These are phyloP conservation scores for Podospora appendiculata DNA, from an alignment of 495 filamentous ascomycete genomes.

Conservation along the genomic window DNA sequence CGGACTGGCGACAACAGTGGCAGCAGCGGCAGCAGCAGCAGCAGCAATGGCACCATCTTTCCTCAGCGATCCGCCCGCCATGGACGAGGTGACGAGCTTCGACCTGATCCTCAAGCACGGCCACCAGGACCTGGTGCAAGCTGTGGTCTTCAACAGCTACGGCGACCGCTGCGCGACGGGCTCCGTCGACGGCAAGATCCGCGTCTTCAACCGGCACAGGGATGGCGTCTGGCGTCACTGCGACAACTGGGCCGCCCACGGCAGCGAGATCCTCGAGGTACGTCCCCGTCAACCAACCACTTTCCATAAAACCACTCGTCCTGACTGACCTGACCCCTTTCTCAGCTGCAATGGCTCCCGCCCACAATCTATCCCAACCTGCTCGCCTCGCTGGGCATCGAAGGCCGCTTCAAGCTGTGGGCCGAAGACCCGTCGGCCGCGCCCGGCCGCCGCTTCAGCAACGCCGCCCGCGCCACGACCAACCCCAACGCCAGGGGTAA, in stretches of 20 bases:
- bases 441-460: slow-evolving; percentile 70
- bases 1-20: not conserved
- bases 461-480: slow-evolving; percentile 8
- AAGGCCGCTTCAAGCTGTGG: slow-evolving; percentile 85
- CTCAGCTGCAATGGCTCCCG: slow-evolving; percentile 66
- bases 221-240: slow-evolving; percentile 70
- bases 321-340: slow-evolving; percentile 18
- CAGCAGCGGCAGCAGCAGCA: not conserved
- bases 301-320: not conserved
- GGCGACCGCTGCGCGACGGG: slow-evolving; percentile 86
- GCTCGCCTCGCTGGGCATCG: slow-evolving; percentile 64
- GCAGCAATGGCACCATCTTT: slow-evolving; percentile 25
- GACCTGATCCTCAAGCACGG: slow-evolving; percentile 47
- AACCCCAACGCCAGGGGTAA: not conserved
- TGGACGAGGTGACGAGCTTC: slow-evolving; percentile 62
- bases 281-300: slow-evolving; percentile 9
- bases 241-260: slow-evolving; percentile 87
- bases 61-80: slow-evolving; percentile 62
- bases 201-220: slow-evolving; percentile 77
- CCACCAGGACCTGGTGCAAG: slow-evolving; percentile 62
- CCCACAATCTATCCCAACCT: slow-evolving; percentile 50
- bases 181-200: slow-evolving; percentile 87
- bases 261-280: slow-evolving; percentile 86
- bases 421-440: slow-evolving; percentile 73
- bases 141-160: slow-evolving; percentile 66